Evolutionary conservation across 2,329 filamentous ascomycete species (phyloP).

Genomic region (Hypoxylon sp.): DNA sequence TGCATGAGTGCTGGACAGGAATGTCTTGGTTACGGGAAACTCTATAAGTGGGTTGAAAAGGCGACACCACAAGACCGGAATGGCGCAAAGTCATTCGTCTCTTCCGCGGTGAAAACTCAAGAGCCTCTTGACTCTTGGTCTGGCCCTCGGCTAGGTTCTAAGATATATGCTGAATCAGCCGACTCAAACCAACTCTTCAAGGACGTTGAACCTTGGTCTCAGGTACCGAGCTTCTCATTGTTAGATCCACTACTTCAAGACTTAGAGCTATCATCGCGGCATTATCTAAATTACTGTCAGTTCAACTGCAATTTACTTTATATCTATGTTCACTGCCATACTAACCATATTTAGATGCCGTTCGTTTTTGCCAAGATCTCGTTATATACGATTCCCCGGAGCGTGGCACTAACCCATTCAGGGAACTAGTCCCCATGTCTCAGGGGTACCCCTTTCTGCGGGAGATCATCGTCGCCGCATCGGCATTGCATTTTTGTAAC

Average conservation of each 20-base stretch:
- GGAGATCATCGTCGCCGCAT: slow-evolving; percentile 65
- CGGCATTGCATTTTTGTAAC: slow-evolving; percentile 66
- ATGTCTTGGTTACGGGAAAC: slow-evolving; percentile 73
- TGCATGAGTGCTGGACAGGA: slow-evolving; percentile 68
- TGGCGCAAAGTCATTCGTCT: slow-evolving; percentile 49
- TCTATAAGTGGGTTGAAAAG: slow-evolving; percentile 72
- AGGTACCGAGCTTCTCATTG: slow-evolving; percentile 52
- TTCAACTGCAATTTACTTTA: slow-evolving; percentile 24
- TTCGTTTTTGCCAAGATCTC: slow-evolving; percentile 67
- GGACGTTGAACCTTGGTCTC: slow-evolving; percentile 9
- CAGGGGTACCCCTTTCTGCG: slow-evolving; percentile 62
- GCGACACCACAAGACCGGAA: slow-evolving; percentile 65
- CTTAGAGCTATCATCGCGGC: slow-evolving; percentile 62
- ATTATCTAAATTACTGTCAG: slow-evolving; percentile 68
- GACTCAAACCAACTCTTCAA: not conserved
- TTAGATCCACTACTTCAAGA: slow-evolving; percentile 71
- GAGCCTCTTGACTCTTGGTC: slow-evolving; percentile 39
- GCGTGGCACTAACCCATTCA: slow-evolving; percentile 62
- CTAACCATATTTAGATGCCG: slow-evolving; percentile 46
- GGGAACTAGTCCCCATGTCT: slow-evolving; percentile 64
- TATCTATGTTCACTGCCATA: not conserved
- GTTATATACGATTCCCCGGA: slow-evolving; percentile 63
- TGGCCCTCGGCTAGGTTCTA: not conserved
- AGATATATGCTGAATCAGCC: slow-evolving; percentile 2
- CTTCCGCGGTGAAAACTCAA: slow-evolving; percentile 7